phyloP scores from a whole-genome alignment of 1,284 basidiomycete genomes.

The Waitea zeae region DNA sequence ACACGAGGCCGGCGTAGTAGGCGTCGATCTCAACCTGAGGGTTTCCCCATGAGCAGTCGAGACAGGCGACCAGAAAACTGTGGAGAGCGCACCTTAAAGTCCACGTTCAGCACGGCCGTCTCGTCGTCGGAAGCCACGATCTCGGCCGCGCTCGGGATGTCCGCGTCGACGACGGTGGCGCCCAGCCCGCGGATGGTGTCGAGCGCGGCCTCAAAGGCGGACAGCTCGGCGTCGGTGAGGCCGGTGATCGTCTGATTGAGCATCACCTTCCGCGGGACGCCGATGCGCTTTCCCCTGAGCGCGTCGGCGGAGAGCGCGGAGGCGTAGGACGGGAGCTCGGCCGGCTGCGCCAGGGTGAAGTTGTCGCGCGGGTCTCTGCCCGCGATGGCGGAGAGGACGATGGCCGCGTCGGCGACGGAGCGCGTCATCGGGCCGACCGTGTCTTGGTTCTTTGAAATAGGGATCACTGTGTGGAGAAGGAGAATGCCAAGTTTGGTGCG shows the following conservation, averaged over 20 bases:
- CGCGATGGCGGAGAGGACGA: conserved; percentile 40
- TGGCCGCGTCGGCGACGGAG: conserved; percentile 39
- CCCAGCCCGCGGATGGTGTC: conserved; percentile 29
- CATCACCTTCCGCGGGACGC: conserved; percentile 24
- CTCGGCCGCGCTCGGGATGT: conserved; percentile 37
- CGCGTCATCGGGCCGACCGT: conserved; percentile 46
- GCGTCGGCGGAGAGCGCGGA: conserved; percentile 29
- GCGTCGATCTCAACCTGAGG: conserved; percentile 32
- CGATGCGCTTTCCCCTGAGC: conserved; percentile 37
- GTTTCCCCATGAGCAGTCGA: background rate
- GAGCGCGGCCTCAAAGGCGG: conserved; percentile 32
- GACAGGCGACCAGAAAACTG: too few relatives aligned
- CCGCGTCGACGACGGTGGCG: conserved; percentile 42
- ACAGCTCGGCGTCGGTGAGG: conserved; percentile 23
- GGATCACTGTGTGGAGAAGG: conserved; percentile 26
- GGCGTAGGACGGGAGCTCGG: conserved; percentile 33
- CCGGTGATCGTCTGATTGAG: conserved; percentile 22
- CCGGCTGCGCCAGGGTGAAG: conserved; percentile 39
- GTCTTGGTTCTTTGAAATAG: conserved; percentile 15
- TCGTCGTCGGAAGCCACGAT: conserved; percentile 30
- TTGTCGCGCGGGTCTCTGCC: conserved; percentile 43
- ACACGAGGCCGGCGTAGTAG: conserved; percentile 23
- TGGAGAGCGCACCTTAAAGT: conserved; percentile 31
- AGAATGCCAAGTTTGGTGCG: conserved; percentile 29
- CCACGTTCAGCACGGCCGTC: conserved; percentile 27